Percentiles rank a stretch among this genome's conserved stretches.
phyloP scores from a whole-genome alignment of 2,329 filamentous ascomycete species.

The Diaporthe citri region DNA sequence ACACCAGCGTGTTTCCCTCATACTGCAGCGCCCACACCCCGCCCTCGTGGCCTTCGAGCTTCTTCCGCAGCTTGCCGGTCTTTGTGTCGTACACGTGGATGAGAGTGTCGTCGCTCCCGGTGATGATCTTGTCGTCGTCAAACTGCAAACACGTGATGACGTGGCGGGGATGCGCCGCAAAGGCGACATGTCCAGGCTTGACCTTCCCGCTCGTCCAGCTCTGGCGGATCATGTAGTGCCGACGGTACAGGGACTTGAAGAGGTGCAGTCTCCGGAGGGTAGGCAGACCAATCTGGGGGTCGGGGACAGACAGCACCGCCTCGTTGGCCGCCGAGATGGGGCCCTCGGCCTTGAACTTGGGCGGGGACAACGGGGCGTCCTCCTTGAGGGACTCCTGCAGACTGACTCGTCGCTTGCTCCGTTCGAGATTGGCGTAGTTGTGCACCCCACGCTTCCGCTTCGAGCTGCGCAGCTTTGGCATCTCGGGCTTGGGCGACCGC shows the following conservation, averaged over 20 bases:
- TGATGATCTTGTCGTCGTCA: constrained; percentile 97
- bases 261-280: constrained; percentile 88
- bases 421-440: constrained; percentile 59
- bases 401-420: constrained; percentile 66
- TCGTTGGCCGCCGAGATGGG: constrained; percentile 88
- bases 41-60: constrained; percentile 92
- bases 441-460: constrained; percentile 69
- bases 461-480: constrained; percentile 61
- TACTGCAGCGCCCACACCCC: constrained; percentile 99
- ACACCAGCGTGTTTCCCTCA: constrained; percentile 93
- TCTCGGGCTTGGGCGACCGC: constrained; percentile 58
- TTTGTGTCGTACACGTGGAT: constrained; percentile 99
- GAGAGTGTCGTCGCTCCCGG: constrained; percentile 95
- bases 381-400: constrained; percentile 61
- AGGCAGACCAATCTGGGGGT: constrained; percentile 83
- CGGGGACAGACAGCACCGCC: constrained; percentile 84
- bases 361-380: constrained; percentile 55
- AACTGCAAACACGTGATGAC: constrained; percentile 99
- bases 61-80: constrained; percentile 85
- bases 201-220: constrained; percentile 91
- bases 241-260: constrained; percentile 95
- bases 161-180: constrained; percentile 94
- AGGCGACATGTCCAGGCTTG: constrained; percentile 91
- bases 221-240: constrained; percentile 89
- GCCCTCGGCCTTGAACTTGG: constrained; percentile 77